These are phyloP conservation scores for Sclerotinia nivalis DNA, from an alignment of 2,329 filamentous ascomycete species.

Conservation along the genomic window DNA sequence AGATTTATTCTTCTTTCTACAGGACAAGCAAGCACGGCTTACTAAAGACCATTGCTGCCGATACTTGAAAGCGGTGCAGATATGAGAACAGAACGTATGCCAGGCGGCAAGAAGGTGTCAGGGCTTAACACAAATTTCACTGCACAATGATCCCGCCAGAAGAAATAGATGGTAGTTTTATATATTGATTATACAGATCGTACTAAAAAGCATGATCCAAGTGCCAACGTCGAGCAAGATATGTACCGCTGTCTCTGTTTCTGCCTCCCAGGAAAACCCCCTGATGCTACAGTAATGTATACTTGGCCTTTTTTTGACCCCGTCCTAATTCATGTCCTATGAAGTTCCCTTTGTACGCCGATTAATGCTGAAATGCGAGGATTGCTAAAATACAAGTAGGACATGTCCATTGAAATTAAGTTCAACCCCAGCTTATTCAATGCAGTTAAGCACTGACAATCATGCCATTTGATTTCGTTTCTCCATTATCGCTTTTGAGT, in stretches of 20 bases:
- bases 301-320: constrained; percentile 5
- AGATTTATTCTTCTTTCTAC: too few species aligned
- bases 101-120: background rate
- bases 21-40: too few species aligned
- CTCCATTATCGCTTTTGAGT: constrained; percentile 30
- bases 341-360: constrained; percentile 13
- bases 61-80: too few species aligned
- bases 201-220: background rate
- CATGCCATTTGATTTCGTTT: constrained; percentile 28
- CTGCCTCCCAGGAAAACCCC: background rate
- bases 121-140: background rate
- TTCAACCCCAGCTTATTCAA: background rate
- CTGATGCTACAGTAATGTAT: constrained; percentile 16
- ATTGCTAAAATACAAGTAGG: constrained; percentile 20
- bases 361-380: constrained; percentile 18
- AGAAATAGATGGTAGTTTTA: background rate
- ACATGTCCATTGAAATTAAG: background rate
- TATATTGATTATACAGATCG: background rate
- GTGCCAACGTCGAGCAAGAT: background rate
- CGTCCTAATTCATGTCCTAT: constrained; percentile 6
- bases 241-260: background rate
- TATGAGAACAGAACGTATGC: too few species aligned
- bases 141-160: too few species aligned
- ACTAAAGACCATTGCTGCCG: too few species aligned
- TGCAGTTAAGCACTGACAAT: constrained; percentile 15